Evolutionary conservation across 345 rosid species (phyloP).

Genomic region (Odontarrhena argentea): DNA sequence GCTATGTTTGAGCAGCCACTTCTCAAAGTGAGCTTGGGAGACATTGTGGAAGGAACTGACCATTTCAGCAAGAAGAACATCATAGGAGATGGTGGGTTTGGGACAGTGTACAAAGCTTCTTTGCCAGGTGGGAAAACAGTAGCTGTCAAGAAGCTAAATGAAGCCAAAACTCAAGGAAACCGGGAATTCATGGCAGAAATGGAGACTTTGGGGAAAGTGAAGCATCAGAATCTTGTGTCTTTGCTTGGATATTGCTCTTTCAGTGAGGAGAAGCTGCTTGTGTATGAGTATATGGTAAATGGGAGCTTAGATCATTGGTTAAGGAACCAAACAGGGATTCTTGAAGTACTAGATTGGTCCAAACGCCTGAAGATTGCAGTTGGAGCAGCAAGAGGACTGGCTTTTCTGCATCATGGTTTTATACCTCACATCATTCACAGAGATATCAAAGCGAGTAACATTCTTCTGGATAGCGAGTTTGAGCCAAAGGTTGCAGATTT

Average conservation of each 20-base stretch:
- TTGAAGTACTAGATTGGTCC: slow-evolving; percentile 72
- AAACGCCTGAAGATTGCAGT: slow-evolving; percentile 74
- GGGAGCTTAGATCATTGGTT: slow-evolving; percentile 91
- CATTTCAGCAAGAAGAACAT: slow-evolving; percentile 80
- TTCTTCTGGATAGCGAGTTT: slow-evolving; percentile 65
- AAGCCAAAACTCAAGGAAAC: slow-evolving; percentile 80
- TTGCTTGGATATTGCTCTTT: slow-evolving; percentile 83
- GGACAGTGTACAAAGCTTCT: slow-evolving; percentile 83
- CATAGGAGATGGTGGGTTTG: slow-evolving; percentile 93
- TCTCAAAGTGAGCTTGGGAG: slow-evolving; percentile 65
- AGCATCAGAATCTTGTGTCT: slow-evolving; percentile 84
- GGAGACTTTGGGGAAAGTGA: slow-evolving; percentile 95
- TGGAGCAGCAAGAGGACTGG: slow-evolving; percentile 81
- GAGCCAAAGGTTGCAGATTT: slow-evolving; percentile 93
- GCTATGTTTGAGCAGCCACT: slow-evolving; percentile 91
- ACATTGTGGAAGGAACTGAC: slow-evolving; percentile 77
- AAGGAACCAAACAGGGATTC: slow-evolving; percentile 62
- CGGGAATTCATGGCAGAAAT: slow-evolving; percentile 91
- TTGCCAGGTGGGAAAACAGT: slow-evolving; percentile 62
- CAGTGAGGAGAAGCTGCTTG: slow-evolving; percentile 85
- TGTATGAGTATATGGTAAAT: slow-evolving; percentile 87
- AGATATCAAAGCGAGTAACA: slow-evolving; percentile 91
- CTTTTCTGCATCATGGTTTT: slow-evolving; percentile 85
- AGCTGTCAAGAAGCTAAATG: slow-evolving; percentile 92
- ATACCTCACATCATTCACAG: slow-evolving; percentile 92